Evolutionary conservation across 1,139 yeast species (phyloP).

Genomic region (Magnusiomyces tetraspermus): DNA sequence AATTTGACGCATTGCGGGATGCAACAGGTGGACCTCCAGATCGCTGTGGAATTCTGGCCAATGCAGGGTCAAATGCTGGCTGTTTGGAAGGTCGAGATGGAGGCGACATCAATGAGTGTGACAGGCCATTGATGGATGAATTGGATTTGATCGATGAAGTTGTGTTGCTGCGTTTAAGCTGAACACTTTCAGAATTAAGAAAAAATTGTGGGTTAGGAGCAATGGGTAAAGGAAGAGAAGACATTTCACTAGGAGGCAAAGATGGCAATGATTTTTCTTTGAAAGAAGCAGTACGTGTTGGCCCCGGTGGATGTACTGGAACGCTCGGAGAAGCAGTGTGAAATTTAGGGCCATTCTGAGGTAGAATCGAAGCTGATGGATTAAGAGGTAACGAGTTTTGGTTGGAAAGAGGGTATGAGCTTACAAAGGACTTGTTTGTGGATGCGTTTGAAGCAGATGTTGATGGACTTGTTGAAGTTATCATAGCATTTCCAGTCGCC

Average conservation of each 20-base stretch:
- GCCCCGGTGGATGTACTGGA: background rate
- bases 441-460: slow-evolving; percentile 4
- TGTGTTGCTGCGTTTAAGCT: slow-evolving; percentile 3
- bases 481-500: slow-evolving; percentile 4
- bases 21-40: background rate
- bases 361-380: background rate
- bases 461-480: background rate
- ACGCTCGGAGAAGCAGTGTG: background rate
- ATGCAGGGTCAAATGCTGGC: slow-evolving; percentile 14
- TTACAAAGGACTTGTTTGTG: background rate
- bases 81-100: slow-evolving; percentile 11
- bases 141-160: slow-evolving; percentile 1
- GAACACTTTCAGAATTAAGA: background rate
- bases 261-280: slow-evolving; percentile 27
- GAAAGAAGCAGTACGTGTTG: background rate
- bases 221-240: background rate
- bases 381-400: background rate
- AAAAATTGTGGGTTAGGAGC: background rate
- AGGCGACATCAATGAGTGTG: slow-evolving; percentile 1
- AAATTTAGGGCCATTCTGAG: slow-evolving; percentile 2
- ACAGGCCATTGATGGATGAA: background rate
- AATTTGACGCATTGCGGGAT: background rate
- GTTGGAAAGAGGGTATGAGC: background rate
- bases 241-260: slow-evolving; percentile 18
- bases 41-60: slow-evolving; percentile 6